A percentile compares a stretch with the other conserved stretches of the same genome.
Evolutionary conservation across 495 filamentous ascomycete species (phyloP).

Genomic region (Penicilliopsis zonata): DNA sequence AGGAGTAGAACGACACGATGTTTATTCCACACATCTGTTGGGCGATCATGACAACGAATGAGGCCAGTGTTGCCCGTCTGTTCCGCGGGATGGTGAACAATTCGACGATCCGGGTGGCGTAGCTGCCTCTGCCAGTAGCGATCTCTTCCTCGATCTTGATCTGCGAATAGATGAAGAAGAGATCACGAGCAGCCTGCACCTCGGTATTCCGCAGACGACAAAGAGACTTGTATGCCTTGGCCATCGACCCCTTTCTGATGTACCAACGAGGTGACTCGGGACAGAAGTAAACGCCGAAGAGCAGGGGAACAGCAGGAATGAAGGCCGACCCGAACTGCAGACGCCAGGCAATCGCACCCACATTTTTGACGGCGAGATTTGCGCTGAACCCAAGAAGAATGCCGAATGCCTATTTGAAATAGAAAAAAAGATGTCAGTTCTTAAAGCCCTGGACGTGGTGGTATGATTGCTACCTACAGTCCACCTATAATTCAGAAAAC

Average conservation of each 20-base stretch:
- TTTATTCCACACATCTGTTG: slow-evolving; percentile 45
- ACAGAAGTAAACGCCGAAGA: slow-evolving; percentile 51
- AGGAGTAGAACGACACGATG: slow-evolving; percentile 80
- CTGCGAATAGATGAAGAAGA: slow-evolving; percentile 55
- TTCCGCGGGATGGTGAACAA: slow-evolving; percentile 59
- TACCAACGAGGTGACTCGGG: slow-evolving; percentile 62
- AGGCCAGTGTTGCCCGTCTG: slow-evolving; percentile 53
- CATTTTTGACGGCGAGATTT: slow-evolving; percentile 45
- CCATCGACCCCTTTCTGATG: slow-evolving; percentile 45
- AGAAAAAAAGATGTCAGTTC: background rate
- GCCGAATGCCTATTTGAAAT: slow-evolving; percentile 43
- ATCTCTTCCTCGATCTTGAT: slow-evolving; percentile 39
- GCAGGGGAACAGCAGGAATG: slow-evolving; percentile 56
- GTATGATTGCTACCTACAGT: too few species aligned
- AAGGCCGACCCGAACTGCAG: slow-evolving; percentile 55
- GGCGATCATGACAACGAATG: slow-evolving; percentile 55
- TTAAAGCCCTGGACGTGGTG: background rate
- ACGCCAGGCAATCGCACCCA: slow-evolving; percentile 46
- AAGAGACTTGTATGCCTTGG: slow-evolving; percentile 47
- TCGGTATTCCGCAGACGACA: slow-evolving; percentile 46
- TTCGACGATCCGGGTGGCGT: slow-evolving; percentile 45
- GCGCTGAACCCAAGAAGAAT: slow-evolving; percentile 50
- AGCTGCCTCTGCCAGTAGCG: slow-evolving; percentile 31
- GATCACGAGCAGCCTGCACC: slow-evolving; percentile 52
- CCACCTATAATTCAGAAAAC: too few species aligned